phyloP scores from a whole-genome alignment of 2,329 filamentous ascomycete genomes.

The Colletotrichum tofieldiae region DNA sequence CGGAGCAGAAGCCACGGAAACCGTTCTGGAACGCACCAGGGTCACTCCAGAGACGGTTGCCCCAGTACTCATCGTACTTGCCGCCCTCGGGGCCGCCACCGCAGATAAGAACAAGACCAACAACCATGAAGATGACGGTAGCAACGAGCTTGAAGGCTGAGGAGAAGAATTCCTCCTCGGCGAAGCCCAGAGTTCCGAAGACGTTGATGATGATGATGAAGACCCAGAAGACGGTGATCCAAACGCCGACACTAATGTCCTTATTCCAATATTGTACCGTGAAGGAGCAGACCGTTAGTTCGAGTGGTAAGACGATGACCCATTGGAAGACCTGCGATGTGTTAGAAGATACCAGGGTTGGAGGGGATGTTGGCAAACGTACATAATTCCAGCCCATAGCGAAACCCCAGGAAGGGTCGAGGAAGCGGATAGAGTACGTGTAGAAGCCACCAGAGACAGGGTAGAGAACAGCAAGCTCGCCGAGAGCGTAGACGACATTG shows the following conservation, averaged over 20 bases:
- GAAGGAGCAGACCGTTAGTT: slow-evolving; percentile 66
- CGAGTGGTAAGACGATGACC: slow-evolving; percentile 65
- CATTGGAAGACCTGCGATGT: slow-evolving; percentile 60
- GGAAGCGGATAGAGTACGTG: slow-evolving; percentile 73
- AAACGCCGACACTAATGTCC: slow-evolving; percentile 62
- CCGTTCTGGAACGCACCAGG: slow-evolving; percentile 75
- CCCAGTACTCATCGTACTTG: slow-evolving; percentile 59
- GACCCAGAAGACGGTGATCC: slow-evolving; percentile 69
- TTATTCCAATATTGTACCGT: slow-evolving; percentile 68
- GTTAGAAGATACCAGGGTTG: background rate
- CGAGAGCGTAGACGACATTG: slow-evolving; percentile 73
- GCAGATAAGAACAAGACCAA: slow-evolving; percentile 70
- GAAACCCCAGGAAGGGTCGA: slow-evolving; percentile 74
- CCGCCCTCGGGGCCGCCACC: slow-evolving; percentile 69
- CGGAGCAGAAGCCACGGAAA: slow-evolving; percentile 78
- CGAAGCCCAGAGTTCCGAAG: slow-evolving; percentile 69
- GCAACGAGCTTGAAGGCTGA: slow-evolving; percentile 70
- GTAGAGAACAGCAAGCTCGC: slow-evolving; percentile 74
- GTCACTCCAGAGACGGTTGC: slow-evolving; percentile 60
- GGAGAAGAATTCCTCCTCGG: slow-evolving; percentile 71
- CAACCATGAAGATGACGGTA: slow-evolving; percentile 74
- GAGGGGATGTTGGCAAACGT: background rate
- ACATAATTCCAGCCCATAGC: slow-evolving; percentile 68
- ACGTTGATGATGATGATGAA: slow-evolving; percentile 67
- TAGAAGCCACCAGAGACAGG: slow-evolving; percentile 76